These are phyloP conservation scores for Strobilomyces dryophilus DNA, from an alignment of 768 basidiomycete species.

Conservation along the genomic window DNA sequence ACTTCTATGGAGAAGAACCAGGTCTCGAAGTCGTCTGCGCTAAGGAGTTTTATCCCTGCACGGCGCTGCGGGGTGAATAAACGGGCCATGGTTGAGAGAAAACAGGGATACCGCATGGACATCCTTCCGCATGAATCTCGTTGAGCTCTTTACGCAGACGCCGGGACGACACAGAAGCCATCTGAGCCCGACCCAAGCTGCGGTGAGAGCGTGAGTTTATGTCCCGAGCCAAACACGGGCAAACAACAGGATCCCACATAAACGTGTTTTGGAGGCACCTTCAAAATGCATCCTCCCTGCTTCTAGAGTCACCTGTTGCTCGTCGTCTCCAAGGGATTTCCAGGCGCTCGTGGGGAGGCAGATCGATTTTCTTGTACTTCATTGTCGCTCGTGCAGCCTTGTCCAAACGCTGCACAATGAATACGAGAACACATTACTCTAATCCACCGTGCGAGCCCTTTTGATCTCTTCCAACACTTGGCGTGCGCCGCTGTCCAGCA, in stretches of 20 bases:
- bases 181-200: slow-evolving; percentile 29
- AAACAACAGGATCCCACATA: slow-evolving; percentile 36
- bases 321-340: slow-evolving; percentile 37
- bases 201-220: slow-evolving; percentile 9
- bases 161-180: slow-evolving; percentile 61
- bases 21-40: slow-evolving; percentile 71
- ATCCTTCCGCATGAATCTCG: slow-evolving; percentile 63
- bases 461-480: slow-evolving; percentile 82
- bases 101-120: slow-evolving; percentile 52
- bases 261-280: too few relatives aligned
- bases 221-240: slow-evolving; percentile 30
- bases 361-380: slow-evolving; percentile 36
- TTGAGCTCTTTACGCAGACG: slow-evolving; percentile 68
- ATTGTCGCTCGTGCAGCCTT: slow-evolving; percentile 13
- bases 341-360: slow-evolving; percentile 73
- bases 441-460: slow-evolving; percentile 29
- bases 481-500: slow-evolving; percentile 71
- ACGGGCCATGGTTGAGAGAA: background rate
- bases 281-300: slow-evolving; percentile 57
- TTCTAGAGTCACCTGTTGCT: slow-evolving; percentile 71
- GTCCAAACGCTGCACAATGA: slow-evolving; percentile 13
- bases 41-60: slow-evolving; percentile 68
- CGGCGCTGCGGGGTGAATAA: slow-evolving; percentile 1
- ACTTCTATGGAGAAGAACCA: slow-evolving; percentile 82
- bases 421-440: slow-evolving; percentile 23